Evolutionary conservation across 345 rosid genomes (phyloP), one percentile per base, ranked within the genome.

Genomic region (Dovyalis caffra): DNA sequence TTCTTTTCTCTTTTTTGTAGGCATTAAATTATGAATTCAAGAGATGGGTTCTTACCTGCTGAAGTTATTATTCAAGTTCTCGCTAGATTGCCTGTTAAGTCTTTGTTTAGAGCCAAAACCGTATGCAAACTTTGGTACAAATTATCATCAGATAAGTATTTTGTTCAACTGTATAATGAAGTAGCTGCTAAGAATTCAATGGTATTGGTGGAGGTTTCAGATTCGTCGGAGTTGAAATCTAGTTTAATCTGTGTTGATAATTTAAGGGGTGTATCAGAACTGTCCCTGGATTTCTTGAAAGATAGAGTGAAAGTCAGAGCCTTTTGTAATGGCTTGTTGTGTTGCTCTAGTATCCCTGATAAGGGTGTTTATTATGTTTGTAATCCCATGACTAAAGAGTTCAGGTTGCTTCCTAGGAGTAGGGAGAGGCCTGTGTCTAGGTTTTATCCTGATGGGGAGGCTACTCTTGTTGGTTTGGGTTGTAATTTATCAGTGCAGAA

Each of bases 391-490:
- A 94, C 98, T 28, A 86, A 92, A 80, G 90, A 91, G 79, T 87
- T 34, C 77, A 84, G 73, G 76, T 47, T 75, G 79, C 88, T 95
- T 66, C 97, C 97, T 16, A 90, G 65, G 82, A 87, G 83, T 68
- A 73, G 95, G 63, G 95, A 89, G 65, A 88, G 97, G 73, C 90
- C 84, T 9, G 79, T 95, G 7, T 91, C 91, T 68, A 75, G 95
- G 74, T 91, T 95, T 82, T 85, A 88, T 80, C 99, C 99, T 0
- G 87, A 89, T 65, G 95, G 91, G 4, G 97, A 95, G 53, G 94
- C 99, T 9, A 83, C 91, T 38, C 87, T 95, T 21, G 95, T 92
- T 62, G 97, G 97, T 23, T 81, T 95, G 56, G 95, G 89, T 66
- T 90, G 92, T 43, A 85, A 86, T 60, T 47, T 84, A 11, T 35